Conservation (phyloP, 1,284 basidiomycete species). For the Meira nashicola region DNA sequence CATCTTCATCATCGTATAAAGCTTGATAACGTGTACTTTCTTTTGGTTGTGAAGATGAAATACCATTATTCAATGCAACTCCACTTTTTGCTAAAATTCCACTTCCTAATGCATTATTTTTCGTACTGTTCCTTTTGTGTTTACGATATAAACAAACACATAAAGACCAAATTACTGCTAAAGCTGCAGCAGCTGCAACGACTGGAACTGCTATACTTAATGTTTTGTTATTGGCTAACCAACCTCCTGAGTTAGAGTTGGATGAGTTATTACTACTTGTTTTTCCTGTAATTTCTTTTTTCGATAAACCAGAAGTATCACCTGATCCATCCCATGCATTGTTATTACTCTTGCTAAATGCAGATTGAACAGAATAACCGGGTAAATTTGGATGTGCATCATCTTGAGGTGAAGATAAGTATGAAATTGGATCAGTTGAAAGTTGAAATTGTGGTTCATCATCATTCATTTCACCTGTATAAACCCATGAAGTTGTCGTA, state of each 20-base stretch:
- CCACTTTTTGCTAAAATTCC: not conserved
- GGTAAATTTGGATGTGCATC: conserved; percentile 20
- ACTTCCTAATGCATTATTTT: not conserved
- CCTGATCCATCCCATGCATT: conserved; percentile 21
- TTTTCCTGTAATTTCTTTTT: not conserved
- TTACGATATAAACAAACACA: not conserved
- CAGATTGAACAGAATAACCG: conserved; percentile 13
- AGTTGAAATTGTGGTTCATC: conserved; percentile 25
- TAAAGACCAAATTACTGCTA: conserved; percentile 5
- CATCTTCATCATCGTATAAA: conserved; percentile 1
- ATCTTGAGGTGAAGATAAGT: conserved; percentile 15
- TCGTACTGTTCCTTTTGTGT: not conserved
- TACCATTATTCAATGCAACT: not conserved
- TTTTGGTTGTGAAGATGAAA: not conserved
- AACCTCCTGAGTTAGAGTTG: not conserved
- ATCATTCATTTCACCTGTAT: conserved; percentile 31
- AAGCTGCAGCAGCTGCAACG: not conserved
- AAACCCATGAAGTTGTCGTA: conserved; percentile 34
- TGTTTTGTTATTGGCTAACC: conserved; percentile 4
- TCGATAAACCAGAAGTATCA: conserved; percentile 7
- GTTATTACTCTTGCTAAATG: not conserved
- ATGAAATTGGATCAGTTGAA: conserved; percentile 19
- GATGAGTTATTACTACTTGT: not conserved
- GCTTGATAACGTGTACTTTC: not conserved
- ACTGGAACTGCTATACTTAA: conserved; percentile 8